phyloP scores from a whole-genome alignment of 2,329 filamentous ascomycete species.

The Xylariaceae sp. region DNA sequence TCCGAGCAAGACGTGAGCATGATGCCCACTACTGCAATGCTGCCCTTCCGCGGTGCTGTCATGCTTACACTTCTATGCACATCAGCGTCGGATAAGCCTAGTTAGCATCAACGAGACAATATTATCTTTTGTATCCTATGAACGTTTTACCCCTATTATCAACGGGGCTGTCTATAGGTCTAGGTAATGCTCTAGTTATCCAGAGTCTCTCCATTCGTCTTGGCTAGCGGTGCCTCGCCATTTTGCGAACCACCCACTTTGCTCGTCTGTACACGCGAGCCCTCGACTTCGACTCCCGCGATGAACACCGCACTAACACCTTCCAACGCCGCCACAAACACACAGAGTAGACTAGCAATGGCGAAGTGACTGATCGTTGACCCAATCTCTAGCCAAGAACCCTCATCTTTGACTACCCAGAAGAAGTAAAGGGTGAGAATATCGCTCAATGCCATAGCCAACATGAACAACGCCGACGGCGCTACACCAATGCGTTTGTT shows the following conservation, averaged over 20 bases:
- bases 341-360: conserved; percentile 82
- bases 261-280: conserved; percentile 12
- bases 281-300: conserved; percentile 65
- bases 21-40: background rate
- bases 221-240: conserved; percentile 4
- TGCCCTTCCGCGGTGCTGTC: background rate
- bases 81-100: too few relatives aligned
- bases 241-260: conserved; percentile 13
- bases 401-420: conserved; percentile 94
- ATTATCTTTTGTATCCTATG: background rate
- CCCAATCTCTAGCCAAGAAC: conserved; percentile 95
- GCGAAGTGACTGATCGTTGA: conserved; percentile 94
- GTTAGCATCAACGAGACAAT: too few relatives aligned
- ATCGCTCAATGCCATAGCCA: conserved; percentile 87
- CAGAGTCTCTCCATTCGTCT: conserved; percentile 5
- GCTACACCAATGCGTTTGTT: conserved; percentile 80
- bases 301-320: conserved; percentile 80
- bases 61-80: background rate
- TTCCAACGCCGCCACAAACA: conserved; percentile 87
- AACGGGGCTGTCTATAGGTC: background rate
- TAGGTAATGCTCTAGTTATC: conserved; percentile 10
- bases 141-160: conserved; percentile 2
- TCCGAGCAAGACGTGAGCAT: background rate
- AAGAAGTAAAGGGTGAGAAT: conserved; percentile 94
- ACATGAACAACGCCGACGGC: conserved; percentile 86